Evolutionary conservation across 2,329 filamentous ascomycete genomes (phyloP).

Genomic region (Didymella segeticola): DNA sequence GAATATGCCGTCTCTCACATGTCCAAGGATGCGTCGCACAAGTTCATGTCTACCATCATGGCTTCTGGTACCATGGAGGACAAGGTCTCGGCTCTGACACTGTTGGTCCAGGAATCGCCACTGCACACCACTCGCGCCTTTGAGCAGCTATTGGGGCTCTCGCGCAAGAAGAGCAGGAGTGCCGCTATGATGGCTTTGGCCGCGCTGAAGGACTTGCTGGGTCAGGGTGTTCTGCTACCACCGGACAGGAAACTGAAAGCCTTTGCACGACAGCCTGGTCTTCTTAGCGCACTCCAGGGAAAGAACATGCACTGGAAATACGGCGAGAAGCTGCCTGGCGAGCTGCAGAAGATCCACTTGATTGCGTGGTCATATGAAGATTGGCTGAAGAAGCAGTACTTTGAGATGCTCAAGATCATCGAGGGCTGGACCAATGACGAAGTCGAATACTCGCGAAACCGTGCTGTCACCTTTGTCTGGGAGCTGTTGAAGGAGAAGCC

Average conservation of each 20-base stretch:
- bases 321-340: constrained; percentile 74
- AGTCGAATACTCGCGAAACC: constrained; percentile 88
- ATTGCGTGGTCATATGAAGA: constrained; percentile 92
- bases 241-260: constrained; percentile 78
- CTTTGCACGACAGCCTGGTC: constrained; percentile 79
- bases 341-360: constrained; percentile 77
- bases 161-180: constrained; percentile 91
- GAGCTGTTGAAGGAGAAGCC: constrained; percentile 93
- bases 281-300: constrained; percentile 74
- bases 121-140: constrained; percentile 90
- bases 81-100: constrained; percentile 92
- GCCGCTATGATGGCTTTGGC: constrained; percentile 92
- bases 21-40: constrained; percentile 84
- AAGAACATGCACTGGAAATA: constrained; percentile 68
- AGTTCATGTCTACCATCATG: constrained; percentile 98
- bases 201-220: constrained; percentile 92
- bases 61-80: constrained; percentile 93
- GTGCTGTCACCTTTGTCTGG: constrained; percentile 89
- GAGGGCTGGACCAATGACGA: constrained; percentile 95
- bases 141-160: constrained; percentile 80
- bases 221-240: constrained; percentile 85
- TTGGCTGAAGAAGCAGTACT: constrained; percentile 93
- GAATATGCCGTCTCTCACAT: constrained; percentile 75
- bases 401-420: constrained; percentile 88
- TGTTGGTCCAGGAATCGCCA: constrained; percentile 95